Base-by-base conservation (phyloP, 257 asterid species). In the Scutellaria barbata region DNA sequence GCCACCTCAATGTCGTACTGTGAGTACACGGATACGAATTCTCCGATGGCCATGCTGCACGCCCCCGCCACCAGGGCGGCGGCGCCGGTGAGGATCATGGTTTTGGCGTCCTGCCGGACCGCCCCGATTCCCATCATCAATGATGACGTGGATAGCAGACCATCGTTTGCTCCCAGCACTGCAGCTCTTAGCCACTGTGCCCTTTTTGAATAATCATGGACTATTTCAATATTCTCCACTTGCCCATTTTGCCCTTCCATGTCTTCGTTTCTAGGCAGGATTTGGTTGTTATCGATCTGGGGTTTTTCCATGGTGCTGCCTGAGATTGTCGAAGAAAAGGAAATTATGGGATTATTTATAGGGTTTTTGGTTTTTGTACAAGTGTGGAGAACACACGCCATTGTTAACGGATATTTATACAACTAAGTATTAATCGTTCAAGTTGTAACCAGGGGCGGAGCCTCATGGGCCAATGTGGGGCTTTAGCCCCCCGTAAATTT, bases 1-100 rank as follows among this genome's bases (percentile, higher is more conserved):
- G 95, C 81, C 80, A 85, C 54, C 72, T 88, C 93, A 0, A 81
- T 82, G 71, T 90, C 96, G 10, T 76, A 82, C 55, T 88, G 95
- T 0, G 96, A 81, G 69, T 84, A 86, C 3, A 90, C 96, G 0
- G 92, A 90, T 1, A 90, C 95, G 1, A 73, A 86, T 14, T 90
- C 96, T 0, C 92, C 96, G 63, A 90, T 81, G 14, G 95, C 96
- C 96, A 90, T 90, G 88, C 95, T 88, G 65, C 85, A 86, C 0
- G 96, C 92, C 0, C 96, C 95, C 13, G 88, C 92, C 35, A 86
- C 74, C 61, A 82, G 6, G 0, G 95, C 92, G 18, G 91, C 91
- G 6, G 75, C 64, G 0, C 96, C 95, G 66, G 90, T 80, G 68
- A 90, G 83, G 68, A 88, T 63, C 96, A 90, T 90, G 37, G 83